Evolutionary conservation across 1,284 basidiomycete genomes (phyloP).

Genomic region (Trichosporon asahii): DNA sequence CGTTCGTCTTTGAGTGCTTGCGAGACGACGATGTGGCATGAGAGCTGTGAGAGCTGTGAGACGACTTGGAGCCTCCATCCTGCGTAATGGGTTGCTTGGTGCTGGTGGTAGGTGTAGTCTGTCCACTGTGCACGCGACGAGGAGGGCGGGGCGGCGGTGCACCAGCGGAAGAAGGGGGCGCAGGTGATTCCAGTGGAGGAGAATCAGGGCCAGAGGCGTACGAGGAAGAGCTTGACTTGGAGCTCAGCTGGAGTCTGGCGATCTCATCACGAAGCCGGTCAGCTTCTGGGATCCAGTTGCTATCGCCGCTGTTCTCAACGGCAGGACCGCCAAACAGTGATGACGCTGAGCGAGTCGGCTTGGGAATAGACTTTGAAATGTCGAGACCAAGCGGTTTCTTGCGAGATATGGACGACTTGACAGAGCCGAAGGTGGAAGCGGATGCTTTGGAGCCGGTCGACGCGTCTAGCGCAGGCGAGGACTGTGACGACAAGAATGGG

Average conservation of each 20-base stretch:
- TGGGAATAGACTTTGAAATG: constrained; percentile 45
- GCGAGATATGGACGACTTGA: constrained; percentile 42
- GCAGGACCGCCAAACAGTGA: constrained; percentile 34
- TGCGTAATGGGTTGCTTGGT: constrained; percentile 8
- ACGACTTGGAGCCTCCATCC: constrained; percentile 9
- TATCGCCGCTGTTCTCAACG: constrained; percentile 13
- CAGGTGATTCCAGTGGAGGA: constrained; percentile 24
- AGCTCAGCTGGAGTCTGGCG: constrained; percentile 59
- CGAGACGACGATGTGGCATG: constrained; percentile 9
- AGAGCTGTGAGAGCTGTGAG: constrained; percentile 6
- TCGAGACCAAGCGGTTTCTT: constrained; percentile 49
- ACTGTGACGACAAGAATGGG: background rate
- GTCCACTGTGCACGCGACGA: constrained; percentile 18
- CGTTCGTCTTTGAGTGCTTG: constrained; percentile 32
- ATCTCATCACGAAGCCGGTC: constrained; percentile 52
- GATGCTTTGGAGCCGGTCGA: background rate
- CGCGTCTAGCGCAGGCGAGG: background rate
- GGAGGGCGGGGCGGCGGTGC: constrained; percentile 20
- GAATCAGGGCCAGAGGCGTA: constrained; percentile 25
- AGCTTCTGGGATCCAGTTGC: constrained; percentile 50
- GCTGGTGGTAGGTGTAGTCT: constrained; percentile 17
- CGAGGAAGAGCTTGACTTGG: constrained; percentile 55
- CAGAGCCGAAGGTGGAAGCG: constrained; percentile 14
- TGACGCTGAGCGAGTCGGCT: constrained; percentile 22
- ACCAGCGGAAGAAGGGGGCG: constrained; percentile 15